phyloP scores from a whole-genome alignment of 1,284 basidiomycete genomes.

The Cutaneotrichosporon arboriforme region DNA sequence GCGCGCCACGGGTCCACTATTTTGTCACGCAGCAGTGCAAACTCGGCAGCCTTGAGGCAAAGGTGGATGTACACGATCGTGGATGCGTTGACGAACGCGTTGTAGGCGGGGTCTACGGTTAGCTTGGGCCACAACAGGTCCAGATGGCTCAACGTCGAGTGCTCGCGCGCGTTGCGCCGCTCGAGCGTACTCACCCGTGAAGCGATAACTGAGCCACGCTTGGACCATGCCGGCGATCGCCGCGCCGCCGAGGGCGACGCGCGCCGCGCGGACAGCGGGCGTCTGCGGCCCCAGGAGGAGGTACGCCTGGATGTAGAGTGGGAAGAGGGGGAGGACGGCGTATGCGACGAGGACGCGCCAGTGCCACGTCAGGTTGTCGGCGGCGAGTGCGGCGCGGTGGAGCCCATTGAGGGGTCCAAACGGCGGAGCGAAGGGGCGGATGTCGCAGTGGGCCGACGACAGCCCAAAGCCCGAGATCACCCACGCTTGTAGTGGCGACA shows the following conservation, averaged over 20 bases:
- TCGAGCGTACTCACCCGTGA: slow-evolving; percentile 22
- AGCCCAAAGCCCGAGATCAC: neutral
- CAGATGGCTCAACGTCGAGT: too few relatives aligned
- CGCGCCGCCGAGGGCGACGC: slow-evolving; percentile 21
- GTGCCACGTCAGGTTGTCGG: neutral
- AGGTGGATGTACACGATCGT: slow-evolving; percentile 31
- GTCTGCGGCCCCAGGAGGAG: slow-evolving; percentile 26
- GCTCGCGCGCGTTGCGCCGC: too few relatives aligned
- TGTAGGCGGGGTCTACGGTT: slow-evolving; percentile 26
- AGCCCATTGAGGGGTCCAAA: slow-evolving; percentile 7
- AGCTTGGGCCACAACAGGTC: neutral
- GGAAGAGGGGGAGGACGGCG: slow-evolving; percentile 8
- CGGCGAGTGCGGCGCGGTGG: neutral
- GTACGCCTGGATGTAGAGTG: slow-evolving; percentile 26
- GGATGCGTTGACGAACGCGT: slow-evolving; percentile 33
- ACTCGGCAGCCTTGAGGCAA: slow-evolving; percentile 32
- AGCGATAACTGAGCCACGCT: slow-evolving; percentile 24
- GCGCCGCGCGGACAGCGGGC: slow-evolving; percentile 13
- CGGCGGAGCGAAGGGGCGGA: neutral
- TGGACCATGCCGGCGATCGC: slow-evolving; percentile 19
- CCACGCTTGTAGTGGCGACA: neutral
- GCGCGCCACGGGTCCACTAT: slow-evolving; percentile 31
- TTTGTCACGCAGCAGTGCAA: slow-evolving; percentile 23
- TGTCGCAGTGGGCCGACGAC: neutral
- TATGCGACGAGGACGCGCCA: neutral